phyloP scores from a whole-genome alignment of 148 eudicot species.

The Agrostemma githago region DNA sequence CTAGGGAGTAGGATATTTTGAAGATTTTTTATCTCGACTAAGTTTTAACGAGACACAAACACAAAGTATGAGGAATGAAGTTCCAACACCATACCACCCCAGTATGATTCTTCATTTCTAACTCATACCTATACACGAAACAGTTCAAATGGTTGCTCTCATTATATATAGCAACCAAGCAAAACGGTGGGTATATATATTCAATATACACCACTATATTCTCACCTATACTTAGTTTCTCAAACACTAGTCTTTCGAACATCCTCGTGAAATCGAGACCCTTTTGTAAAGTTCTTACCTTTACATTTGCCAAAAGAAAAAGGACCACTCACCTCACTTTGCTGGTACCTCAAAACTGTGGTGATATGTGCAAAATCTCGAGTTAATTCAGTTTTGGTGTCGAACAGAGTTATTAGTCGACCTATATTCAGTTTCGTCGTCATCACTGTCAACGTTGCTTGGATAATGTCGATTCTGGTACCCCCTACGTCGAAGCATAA shows the following conservation, averaged over 20 bases:
- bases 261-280: neutral
- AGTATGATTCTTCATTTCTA: no score
- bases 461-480: conserved; percentile 59
- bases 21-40: no score
- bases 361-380: conserved; percentile 27
- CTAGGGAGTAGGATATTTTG: no score
- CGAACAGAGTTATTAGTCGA: conserved; percentile 27
- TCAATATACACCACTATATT: neutral
- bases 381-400: conserved; percentile 5
- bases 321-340: conserved; percentile 7
- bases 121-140: neutral
- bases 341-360: neutral
- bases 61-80: no score
- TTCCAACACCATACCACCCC: no score
- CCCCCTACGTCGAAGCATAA: conserved; percentile 54
- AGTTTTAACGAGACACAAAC: no score
- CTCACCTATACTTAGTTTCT: neutral
- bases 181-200: no score
- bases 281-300: neutral
- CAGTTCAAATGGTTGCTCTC: neutral
- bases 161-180: neutral
- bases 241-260: neutral
- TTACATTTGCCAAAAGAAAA: neutral
- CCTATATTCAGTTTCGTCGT: conserved; percentile 60
- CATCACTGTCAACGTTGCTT: conserved; percentile 61